Evolutionary conservation across 768 basidiomycete genomes (phyloP).

Genomic region (Leccinum incarnatum): DNA sequence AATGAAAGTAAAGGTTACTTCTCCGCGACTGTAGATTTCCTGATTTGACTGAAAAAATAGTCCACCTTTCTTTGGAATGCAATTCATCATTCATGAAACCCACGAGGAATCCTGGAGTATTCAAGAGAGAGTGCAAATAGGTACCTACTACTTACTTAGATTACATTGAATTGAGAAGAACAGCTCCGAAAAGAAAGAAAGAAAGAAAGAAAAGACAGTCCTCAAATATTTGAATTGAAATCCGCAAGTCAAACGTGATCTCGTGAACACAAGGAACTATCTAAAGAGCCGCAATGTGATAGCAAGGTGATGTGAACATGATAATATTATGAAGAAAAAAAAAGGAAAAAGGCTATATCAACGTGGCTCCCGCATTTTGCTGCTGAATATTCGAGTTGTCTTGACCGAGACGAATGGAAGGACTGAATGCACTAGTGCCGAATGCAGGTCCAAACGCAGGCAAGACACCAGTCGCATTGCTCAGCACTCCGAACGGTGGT

Average conservation of each 20-base stretch:
- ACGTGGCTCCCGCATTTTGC: constrained; percentile 43
- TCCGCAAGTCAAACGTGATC: constrained; percentile 5
- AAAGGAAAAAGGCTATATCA: constrained; percentile 40
- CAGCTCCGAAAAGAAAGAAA: too few relatives aligned
- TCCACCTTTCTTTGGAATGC: too few relatives aligned
- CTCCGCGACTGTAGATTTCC: too few relatives aligned
- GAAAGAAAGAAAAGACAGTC: neutral
- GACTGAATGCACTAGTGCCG: constrained; percentile 22
- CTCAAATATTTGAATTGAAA: constrained; percentile 9
- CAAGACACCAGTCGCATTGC: constrained; percentile 3
- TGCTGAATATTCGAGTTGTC: constrained; percentile 32
- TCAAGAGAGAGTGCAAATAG: too few relatives aligned
- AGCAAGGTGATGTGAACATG: neutral
- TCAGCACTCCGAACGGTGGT: constrained; percentile 24
- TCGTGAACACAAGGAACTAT: neutral
- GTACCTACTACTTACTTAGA: too few relatives aligned
- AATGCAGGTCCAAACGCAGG: constrained; percentile 16
- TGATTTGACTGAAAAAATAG: too few relatives aligned
- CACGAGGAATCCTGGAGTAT: too few relatives aligned
- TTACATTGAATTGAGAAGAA: too few relatives aligned
- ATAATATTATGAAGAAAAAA: neutral
- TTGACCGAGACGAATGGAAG: constrained; percentile 17
- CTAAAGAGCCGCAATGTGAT: constrained; percentile 1
- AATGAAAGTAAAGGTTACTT: too few relatives aligned
- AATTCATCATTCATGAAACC: too few relatives aligned